Evolutionary conservation across 345 rosid genomes (phyloP), one percentile per base, ranked within the genome.

Genomic region (Linum lewisii): DNA sequence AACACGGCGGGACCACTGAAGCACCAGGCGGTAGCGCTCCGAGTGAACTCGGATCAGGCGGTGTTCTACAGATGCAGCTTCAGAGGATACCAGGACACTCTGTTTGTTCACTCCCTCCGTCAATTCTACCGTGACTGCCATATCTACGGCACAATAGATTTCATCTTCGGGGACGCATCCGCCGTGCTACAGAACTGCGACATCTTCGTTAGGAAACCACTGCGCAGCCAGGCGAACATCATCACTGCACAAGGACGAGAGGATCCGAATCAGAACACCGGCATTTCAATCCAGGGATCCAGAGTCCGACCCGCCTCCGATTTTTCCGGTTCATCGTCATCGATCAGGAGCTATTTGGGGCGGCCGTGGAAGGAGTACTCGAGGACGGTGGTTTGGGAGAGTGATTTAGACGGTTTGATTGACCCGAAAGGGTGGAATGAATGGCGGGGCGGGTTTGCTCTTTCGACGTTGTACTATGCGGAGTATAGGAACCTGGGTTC

Each of bases 61-160:
- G 32, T 90, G 21, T 79, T 87, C 59, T 85, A 82, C 56, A 74
- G 81, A 0, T 87, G 97, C 61, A 78, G 87, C 76, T 72, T 87
- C 78, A 76, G 59, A 69, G 88, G 72, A 10, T 83, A 90, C 52
- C 90, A 87, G 58, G 88, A 87, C 67, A 87, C 95, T 1, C 88
- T 83, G 59, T 77, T 66, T 14, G 72, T 75, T 0, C 90, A 77
- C 58, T 82, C 90, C 2, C 51, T 79, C 0, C 59, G 86, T 3
- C 95, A 90, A 51, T 85, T 90, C 70, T 87, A 87, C 24, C 80
- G 87, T 3, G 87, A 87, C 34, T 90, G 95, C 58, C 88, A 81
- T 37, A 66, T 85, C 13, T 69, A 85, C 1, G 93, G 95, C 57
- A 86, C 95, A 19, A 66, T 86, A 19, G 95, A 86, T 72, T 86